Evolutionary conservation across 805 yeast species (phyloP).

Genomic region (Candida chauliodis): DNA sequence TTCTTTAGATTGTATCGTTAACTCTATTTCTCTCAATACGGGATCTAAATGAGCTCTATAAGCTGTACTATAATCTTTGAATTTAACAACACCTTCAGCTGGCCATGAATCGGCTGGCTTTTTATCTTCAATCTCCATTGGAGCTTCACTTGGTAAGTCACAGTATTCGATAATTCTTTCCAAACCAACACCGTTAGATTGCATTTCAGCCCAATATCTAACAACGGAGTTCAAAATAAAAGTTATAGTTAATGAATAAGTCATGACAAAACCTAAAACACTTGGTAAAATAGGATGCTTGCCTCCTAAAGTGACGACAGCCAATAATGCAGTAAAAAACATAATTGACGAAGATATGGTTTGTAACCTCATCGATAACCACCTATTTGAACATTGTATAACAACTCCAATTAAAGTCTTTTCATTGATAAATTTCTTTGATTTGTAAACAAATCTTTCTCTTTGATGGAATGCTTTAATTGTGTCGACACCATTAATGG

Average conservation of each 20-base stretch:
- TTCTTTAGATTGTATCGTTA: slow-evolving; percentile 68
- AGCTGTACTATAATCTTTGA: slow-evolving; percentile 74
- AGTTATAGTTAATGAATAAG: slow-evolving; percentile 31
- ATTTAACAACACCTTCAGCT: slow-evolving; percentile 57
- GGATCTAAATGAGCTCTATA: slow-evolving; percentile 80
- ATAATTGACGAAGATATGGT: slow-evolving; percentile 31
- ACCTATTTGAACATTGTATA: slow-evolving; percentile 24
- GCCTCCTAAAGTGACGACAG: slow-evolving; percentile 23
- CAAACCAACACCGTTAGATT: slow-evolving; percentile 29
- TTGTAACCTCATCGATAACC: slow-evolving; percentile 38
- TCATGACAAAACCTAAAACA: slow-evolving; percentile 36
- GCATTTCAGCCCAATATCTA: slow-evolving; percentile 33
- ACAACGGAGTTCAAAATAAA: slow-evolving; percentile 27
- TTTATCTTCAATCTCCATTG: slow-evolving; percentile 34
- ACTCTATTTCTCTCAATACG: slow-evolving; percentile 64
- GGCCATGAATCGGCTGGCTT: slow-evolving; percentile 64
- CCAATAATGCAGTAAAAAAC: slow-evolving; percentile 25
- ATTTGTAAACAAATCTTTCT: slow-evolving; percentile 26
- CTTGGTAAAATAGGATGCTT: slow-evolving; percentile 26
- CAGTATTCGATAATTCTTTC: slow-evolving; percentile 38
- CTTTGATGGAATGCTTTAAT: slow-evolving; percentile 28
- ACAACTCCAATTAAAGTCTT: slow-evolving; percentile 20
- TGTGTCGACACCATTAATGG: slow-evolving; percentile 34
- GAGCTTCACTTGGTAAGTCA: slow-evolving; percentile 40
- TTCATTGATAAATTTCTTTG: slow-evolving; percentile 21